Evolutionary conservation across 176 grass and related monocot genomes (phyloP), one percentile per base, ranked within the genome.

Genomic region (Oryza coarctata): DNA sequence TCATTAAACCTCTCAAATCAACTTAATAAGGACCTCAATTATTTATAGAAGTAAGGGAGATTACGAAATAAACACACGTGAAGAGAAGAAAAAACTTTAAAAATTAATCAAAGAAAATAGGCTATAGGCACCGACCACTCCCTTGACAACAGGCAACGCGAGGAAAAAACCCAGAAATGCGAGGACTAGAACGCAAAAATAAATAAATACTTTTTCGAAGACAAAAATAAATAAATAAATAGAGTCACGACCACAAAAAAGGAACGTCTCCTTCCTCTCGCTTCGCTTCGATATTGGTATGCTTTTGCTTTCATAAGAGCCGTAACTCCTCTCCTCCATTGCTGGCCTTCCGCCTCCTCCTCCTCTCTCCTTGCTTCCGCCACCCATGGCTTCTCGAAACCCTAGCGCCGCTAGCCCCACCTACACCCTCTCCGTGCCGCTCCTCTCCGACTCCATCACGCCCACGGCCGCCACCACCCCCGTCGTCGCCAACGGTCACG

Each of bases 391-490:
- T 13, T 60, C 80, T 44, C 78, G 4, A 79, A 74, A 86, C 14
- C 84, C 79, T 43, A 82, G 43, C 47, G 78, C 78, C 13, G 36
- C 76, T n/a, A n/a, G n/a, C n/a, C n/a, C n/a, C n/a, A n/a, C n/a
- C n/a, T n/a, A n/a, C 63, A 65, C 85, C 13, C 93, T 99, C 74
- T 77, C 85, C 65, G 61, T 89, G 38, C 89, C 93, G 5, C 91
- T 99, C 76, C 85, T 95, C 20, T 79, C 86, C 20, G 87, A 65
- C 26, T 85, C 66, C 44, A 26, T 34, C 76, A 57, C 60, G 20
- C 72, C 78, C 52, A 38, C 36, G 36, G 8, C 36, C 38, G 10
- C 38, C 33, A 55, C 70, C 36, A 61, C 66, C n/a, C n/a, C 71
- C 35, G 25, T 61, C 90, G 49, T 82, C 63, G 26, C 68, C 78